Evolutionary conservation across 2,329 filamentous ascomycete species (phyloP), one percentile per base, ranked within the genome.

Genomic region (Apiospora aurea): DNA sequence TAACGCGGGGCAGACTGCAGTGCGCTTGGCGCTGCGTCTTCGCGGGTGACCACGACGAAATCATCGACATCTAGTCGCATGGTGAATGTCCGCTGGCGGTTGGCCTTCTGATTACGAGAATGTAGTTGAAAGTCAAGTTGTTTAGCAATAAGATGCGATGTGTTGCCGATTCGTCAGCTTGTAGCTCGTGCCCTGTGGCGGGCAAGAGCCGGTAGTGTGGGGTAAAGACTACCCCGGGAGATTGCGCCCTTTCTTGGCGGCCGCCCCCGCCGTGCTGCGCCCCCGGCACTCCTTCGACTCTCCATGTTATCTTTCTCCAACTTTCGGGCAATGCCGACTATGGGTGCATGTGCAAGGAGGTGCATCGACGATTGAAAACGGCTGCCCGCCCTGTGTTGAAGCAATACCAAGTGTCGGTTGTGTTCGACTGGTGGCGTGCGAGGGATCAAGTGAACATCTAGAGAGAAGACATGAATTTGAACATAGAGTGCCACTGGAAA

Each of bases 1-100:
- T 80, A 79, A 18, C 72, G 74, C 1, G 75, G 71, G 49, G 29
- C 34, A 26, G 68, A 57, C 1, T 43, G 26, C 10, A 14, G 2
- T 6, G 11, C 4, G 2, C 16, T 7, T 18, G 24, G 29, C 21
- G 47, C 14, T 5, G 7, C 67, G 13, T 69, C 68, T 26, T 69
- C 34, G 47, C 44, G 47, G 18, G 46, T 18, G 16, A 69, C 68
- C 18, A 69, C n/a, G 2, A 69, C 47, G 38, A 69, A 69, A 24
- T 69, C 68, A n/a, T 69, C 47, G 26, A 14, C 10, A n/a, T 69
- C 44, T 21, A 69, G 26, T n/a, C 34, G 67, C 67, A 69, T 69
- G 16, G n/a, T 69, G 67, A 47, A 44, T 16, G 10, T 29, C 41
- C 3, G 24, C 26, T 29, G 2, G 26, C 14, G 14, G 7, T 29